These are phyloP conservation scores for Wolfiporia cocos DNA, from an alignment of 1,284 basidiomycete genomes.

Conservation along the genomic window DNA sequence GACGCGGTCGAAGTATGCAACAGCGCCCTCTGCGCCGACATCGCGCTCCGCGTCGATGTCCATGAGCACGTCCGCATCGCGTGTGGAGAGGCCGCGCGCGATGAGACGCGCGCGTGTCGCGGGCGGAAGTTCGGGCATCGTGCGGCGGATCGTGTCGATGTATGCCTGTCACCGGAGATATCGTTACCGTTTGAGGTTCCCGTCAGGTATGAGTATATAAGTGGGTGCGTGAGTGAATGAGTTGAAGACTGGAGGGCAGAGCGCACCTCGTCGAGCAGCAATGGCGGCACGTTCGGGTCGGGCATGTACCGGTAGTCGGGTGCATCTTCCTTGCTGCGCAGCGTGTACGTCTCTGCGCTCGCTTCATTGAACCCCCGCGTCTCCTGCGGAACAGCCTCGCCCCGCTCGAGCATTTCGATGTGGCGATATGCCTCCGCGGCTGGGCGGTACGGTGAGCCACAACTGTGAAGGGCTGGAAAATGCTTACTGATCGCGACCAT, in stretches of 20 bases:
- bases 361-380: slow-evolving; percentile 90
- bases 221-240: too few species aligned
- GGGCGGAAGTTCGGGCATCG: slow-evolving; percentile 78
- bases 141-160: slow-evolving; percentile 45
- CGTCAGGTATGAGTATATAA: too few species aligned
- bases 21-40: slow-evolving; percentile 54
- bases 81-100: slow-evolving; percentile 43
- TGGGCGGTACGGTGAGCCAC: slow-evolving; percentile 19
- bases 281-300: slow-evolving; percentile 85
- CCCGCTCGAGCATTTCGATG: slow-evolving; percentile 49
- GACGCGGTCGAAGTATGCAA: slow-evolving; percentile 76
- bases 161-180: slow-evolving; percentile 40
- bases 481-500: slow-evolving; percentile 78
- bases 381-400: slow-evolving; percentile 64
- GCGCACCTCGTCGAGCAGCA: slow-evolving; percentile 58
- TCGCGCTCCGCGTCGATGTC: slow-evolving; percentile 62
- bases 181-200: too few species aligned
- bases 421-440: slow-evolving; percentile 72
- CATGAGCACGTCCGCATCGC: slow-evolving; percentile 74
- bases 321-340: slow-evolving; percentile 90
- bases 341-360: slow-evolving; percentile 72
- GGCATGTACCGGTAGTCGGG: slow-evolving; percentile 99
- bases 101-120: slow-evolving; percentile 57
- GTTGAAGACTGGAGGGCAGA: background rate
- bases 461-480: background rate